Evolutionary conservation across 1,284 basidiomycete genomes (phyloP), one percentile per base, ranked within the genome.

Genomic region (Heliocybe sulcata): DNA sequence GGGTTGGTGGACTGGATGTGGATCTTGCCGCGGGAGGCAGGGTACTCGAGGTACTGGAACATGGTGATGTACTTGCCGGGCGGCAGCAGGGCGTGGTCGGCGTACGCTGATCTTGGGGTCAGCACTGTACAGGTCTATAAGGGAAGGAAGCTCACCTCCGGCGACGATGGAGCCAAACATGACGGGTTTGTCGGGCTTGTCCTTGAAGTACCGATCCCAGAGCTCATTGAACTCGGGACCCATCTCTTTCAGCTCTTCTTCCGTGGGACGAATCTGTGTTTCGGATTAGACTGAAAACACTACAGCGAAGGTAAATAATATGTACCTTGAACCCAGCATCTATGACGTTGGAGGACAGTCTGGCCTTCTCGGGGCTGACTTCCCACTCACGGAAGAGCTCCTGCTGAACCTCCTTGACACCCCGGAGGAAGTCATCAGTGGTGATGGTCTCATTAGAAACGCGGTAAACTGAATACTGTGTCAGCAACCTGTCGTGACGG

Each of bases 151-250:
- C 60, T 59, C 57, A 75, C 76, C 76, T 66, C 77, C 83, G 35
- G 78, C 77, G 49, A 86, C 83, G 60, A 85, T 84, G 35, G 80
- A 81, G 52, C 78, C 82, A 63, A 85, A 85, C 81, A 87, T 85
- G 57, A 87, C 81, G 2, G 85, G 85, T 73, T 85, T 87, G 73
- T 87, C 84, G 55, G 85, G 84, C 70, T 85, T 85, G 71, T 87
- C 80, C 72, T 82, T 85, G 76, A 86, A 87, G 70, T 86, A 86
- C 25, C 55, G 75, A 63, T 87, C 66, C 81, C 81, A 87, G 48
- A 84, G 77, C 59, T 74, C 72, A 59, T 83, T 82, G 70, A 87
- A 87, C 59, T 85, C 85, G n/a, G 83, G 83, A 19, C 84, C 84
- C 83, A 87, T 86, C 67, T 84, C 82, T 63, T 84, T 84, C 53